phyloP scores from a whole-genome alignment of 2,329 filamentous ascomycete genomes.

The Colletotrichum abscissum region DNA sequence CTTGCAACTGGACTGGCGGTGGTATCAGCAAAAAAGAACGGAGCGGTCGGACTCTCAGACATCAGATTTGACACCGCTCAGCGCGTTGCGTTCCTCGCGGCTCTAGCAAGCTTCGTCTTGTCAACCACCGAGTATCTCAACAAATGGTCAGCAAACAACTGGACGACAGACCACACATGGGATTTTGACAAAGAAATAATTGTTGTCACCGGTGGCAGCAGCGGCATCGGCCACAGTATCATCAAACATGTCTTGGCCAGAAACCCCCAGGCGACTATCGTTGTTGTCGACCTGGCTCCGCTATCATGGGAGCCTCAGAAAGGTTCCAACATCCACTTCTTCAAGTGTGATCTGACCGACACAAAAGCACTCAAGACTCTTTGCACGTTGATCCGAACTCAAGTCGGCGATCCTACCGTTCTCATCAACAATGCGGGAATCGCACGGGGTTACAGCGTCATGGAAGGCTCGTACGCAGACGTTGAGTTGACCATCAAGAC shows the following conservation, averaged over 20 bases:
- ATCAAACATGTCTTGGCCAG: conserved; percentile 43
- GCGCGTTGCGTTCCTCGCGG: conserved; percentile 23
- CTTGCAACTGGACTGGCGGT: conserved; percentile 33
- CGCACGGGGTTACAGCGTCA: conserved; percentile 41
- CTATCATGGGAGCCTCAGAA: conserved; percentile 42
- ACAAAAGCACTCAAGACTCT: conserved; percentile 42
- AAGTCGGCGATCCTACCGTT: conserved; percentile 51
- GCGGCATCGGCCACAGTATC: conserved; percentile 54
- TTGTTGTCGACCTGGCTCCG: conserved; percentile 48
- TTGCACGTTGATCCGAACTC: conserved; percentile 42
- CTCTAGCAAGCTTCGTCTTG: conserved; percentile 33
- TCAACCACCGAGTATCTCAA: conserved; percentile 40
- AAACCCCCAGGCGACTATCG: conserved; percentile 43
- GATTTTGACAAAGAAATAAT: conserved; percentile 54
- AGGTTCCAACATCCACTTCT: conserved; percentile 42
- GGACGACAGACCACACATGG: conserved; percentile 41
- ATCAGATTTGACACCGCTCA: background rate
- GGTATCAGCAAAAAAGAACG: conserved; percentile 9
- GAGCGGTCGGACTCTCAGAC: background rate
- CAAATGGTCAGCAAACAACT: conserved; percentile 41
- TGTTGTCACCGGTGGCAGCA: conserved; percentile 56
- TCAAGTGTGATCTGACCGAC: conserved; percentile 52
- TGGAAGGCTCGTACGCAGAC: conserved; percentile 44
- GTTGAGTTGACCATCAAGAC: conserved; percentile 45
- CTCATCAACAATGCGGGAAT: conserved; percentile 50